Evolutionary conservation across 352 stramenopile species (phyloP).

Genomic region (Achlya hypogyna): DNA sequence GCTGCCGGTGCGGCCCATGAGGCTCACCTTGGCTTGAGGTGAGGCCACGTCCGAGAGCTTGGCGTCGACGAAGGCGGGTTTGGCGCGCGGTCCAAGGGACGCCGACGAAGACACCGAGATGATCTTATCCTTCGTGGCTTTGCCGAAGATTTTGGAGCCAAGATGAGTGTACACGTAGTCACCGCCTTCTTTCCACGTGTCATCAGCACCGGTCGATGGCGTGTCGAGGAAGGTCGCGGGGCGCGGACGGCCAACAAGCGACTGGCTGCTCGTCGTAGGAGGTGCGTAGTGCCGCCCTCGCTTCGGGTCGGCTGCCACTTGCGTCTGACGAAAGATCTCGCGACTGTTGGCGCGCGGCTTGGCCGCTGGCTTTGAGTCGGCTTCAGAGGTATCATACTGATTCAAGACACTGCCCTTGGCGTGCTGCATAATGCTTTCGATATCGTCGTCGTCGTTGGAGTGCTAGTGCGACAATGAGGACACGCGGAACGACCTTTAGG

Average conservation of each 20-base stretch:
- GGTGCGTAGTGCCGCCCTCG: neutral
- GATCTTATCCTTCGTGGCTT: conserved; percentile 15
- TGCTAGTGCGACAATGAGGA: neutral
- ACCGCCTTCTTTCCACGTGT: conserved; percentile 3
- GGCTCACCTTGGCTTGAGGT: neutral
- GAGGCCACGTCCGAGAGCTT: neutral
- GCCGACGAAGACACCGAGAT: conserved; percentile 8
- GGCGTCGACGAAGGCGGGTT: neutral
- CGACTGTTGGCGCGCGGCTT: neutral
- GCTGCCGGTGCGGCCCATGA: neutral
- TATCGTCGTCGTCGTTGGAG: conserved; percentile 8
- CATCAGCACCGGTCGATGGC: neutral
- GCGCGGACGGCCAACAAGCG: neutral
- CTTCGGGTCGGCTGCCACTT: neutral
- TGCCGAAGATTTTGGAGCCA: conserved; percentile 13
- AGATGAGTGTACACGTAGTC: conserved; percentile 18
- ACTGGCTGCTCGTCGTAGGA: neutral
- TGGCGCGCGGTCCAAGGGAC: neutral
- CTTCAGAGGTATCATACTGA: neutral
- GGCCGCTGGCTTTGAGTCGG: neutral
- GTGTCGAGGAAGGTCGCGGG: neutral
- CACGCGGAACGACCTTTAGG: neutral
- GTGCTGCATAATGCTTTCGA: conserved; percentile 19
- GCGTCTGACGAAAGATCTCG: neutral
- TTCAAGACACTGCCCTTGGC: conserved; percentile 13